Percentiles rank a stretch among this genome's conserved stretches.
phyloP scores from a whole-genome alignment of 352 stramenopile species.

The Pythium rishiriense region DNA sequence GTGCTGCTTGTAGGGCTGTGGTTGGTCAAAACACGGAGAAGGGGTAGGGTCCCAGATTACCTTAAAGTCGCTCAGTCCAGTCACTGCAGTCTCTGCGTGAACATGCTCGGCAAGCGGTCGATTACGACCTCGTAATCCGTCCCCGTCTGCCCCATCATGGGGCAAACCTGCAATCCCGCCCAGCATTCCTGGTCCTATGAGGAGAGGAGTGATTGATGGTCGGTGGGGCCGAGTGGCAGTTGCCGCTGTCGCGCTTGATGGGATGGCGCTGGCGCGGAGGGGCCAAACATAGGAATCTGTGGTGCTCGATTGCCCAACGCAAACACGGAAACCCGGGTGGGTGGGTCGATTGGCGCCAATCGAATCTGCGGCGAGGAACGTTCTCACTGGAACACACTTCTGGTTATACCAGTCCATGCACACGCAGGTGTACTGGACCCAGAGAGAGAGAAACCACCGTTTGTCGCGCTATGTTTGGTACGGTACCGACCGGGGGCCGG shows the following conservation, averaged over 20 bases:
- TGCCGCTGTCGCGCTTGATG: background rate
- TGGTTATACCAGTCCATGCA: background rate
- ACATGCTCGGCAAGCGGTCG: conserved; percentile 8
- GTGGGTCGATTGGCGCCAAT: background rate
- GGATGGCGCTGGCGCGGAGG: conserved; percentile 10
- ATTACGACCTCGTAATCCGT: conserved; percentile 19
- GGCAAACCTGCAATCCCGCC: no score
- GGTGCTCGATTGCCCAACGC: background rate
- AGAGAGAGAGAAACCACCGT: background rate
- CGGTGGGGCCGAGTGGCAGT: background rate
- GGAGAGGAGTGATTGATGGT: conserved; percentile 13
- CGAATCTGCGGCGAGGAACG: conserved; percentile 2
- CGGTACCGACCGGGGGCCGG: background rate
- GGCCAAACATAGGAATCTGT: conserved; percentile 2
- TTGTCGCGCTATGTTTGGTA: background rate
- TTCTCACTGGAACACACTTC: background rate
- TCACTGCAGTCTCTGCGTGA: conserved; percentile 19
- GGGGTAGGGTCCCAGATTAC: conserved; percentile 19
- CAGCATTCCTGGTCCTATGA: background rate
- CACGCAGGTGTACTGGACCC: background rate
- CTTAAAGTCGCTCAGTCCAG: conserved; percentile 23
- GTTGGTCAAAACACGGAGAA: conserved; percentile 11
- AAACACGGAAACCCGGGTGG: background rate
- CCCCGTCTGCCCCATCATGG: background rate
- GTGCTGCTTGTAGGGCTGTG: background rate